Evolutionary conservation across 1,139 yeast genomes (phyloP), one percentile per base, ranked within the genome.

Genomic region (Sugiyamaella grinbergsii): DNA sequence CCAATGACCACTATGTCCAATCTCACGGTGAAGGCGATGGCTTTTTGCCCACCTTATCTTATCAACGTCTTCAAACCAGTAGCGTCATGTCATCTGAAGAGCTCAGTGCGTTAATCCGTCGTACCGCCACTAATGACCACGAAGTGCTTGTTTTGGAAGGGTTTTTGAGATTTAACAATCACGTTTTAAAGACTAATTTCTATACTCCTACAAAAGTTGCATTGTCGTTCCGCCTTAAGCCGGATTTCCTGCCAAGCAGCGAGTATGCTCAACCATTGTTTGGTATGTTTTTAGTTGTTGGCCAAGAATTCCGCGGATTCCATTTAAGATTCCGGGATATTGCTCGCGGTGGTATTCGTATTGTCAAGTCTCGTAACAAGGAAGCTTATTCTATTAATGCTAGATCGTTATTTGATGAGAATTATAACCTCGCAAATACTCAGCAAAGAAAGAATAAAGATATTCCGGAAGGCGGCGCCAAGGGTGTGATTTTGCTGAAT

Each of bases 391-490:
- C 85, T 50, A 82, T 83, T 65, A 93, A 93, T 67, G 85, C 85
- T 57, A 82, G 96, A 62, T 87, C 88, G 62, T 79, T 93, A 69
- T 90, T 93, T 71, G 98, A 93, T 70, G 98, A 93, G 70, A 93
- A 93, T 72, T 93, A 93, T 72, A 91, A 91, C 68, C 79, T 93
- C 70, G 98, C 98, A 39, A 83, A 85, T 56, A 93, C 98, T 40
- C 98, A 93, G 73, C 98, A 93, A 74, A 81, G 93, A 62, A 93
- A 93, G 74, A 93, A 93, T 73, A 93, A 93, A 75, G 98, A 93
- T 74, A 93, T 93, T 54, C 98, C 98, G 40, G 98, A 93, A 76
- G 98, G 98, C 68, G 98, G 98, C 41, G 89, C 98, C 44, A 93
- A 93, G 71, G 98, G 98, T 72, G 98, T 93, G 49, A 87, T 93